Evolutionary conservation across 2,329 filamentous ascomycete genomes (phyloP), one percentile per base, ranked within the genome.

Genomic region (Magnaporthiopsis poae): DNA sequence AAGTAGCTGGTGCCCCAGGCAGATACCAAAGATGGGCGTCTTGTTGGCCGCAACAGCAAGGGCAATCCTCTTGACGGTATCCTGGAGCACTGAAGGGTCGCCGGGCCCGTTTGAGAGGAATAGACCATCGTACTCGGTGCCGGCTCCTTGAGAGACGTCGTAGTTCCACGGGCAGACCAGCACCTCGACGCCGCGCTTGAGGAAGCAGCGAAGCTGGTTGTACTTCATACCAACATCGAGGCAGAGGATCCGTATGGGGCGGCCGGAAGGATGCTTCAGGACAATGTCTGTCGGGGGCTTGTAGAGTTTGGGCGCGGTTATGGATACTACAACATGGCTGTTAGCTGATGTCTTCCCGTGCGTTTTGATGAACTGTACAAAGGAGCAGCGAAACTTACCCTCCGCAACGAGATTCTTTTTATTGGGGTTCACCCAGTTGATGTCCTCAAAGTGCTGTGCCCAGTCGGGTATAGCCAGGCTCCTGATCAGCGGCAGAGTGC

Each of bases 41-140:
- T 88, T 86, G 71, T 89, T 92, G 77, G 92, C 89, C 71, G 89
- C 82, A 77, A 97, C 84, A 36, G 90, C 90, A 67, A 86, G 82
- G 68, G 87, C 79, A 72, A 99, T 90, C 78, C 96, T 89, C 76
- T 89, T 86, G 67, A 96, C 87, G 7, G 94, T 96, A 66, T 81
- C 80, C 39, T 89, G 84, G 79, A 99, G 87, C 74, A 92, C 90
- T 8, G 94, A 89, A 66, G 95, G 95, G 77, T 99, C 93, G 80
- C 95, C 95, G 61, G 95, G 95, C 72, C 95, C 95, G 82, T 99
- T 99, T 70, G 94, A 98, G 71, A 99, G 88, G 82, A 99, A 99
- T 63, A 99, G 86, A 76, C 95, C 95, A 77, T 99, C 95, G 75
- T 96, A 98, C 71, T 96, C 87, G 70, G 90, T 90, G 67, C 88